These are phyloP conservation scores for Coemansia sp. DNA, from an alignment of 192 early-diverging fungal genomes.

Conservation along the genomic window DNA sequence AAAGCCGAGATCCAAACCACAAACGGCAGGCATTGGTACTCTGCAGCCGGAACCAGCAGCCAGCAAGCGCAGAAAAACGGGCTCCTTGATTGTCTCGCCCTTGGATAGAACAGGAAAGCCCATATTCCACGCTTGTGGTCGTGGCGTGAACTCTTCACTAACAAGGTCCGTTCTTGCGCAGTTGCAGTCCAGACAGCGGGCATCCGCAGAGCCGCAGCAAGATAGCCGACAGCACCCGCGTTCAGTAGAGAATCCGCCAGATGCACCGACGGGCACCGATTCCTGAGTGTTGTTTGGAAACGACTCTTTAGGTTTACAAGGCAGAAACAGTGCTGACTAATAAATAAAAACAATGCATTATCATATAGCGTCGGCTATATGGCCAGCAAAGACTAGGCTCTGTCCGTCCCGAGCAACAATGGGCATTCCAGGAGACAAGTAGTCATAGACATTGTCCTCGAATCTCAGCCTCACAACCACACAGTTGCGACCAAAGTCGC, in stretches of 20 bases:
- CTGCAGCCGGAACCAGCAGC: constrained; percentile 2
- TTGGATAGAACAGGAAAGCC: constrained; percentile 39
- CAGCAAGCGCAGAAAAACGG: constrained; percentile 25
- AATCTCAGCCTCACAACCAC: constrained; percentile 32
- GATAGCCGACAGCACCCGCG: not conserved
- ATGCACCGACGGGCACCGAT: no score
- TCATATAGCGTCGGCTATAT: constrained; percentile 14
- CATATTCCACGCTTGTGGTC: constrained; percentile 46
- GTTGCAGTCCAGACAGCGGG: constrained; percentile 30
- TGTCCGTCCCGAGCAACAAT: constrained; percentile 47
- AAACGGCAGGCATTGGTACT: not conserved
- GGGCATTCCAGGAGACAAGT: constrained; percentile 35
- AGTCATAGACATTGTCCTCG: constrained; percentile 29
- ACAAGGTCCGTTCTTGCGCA: constrained; percentile 50
- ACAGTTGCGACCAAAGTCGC: not conserved
- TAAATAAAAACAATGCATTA: not conserved
- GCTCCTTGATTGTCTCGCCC: constrained; percentile 17
- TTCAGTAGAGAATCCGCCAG: not conserved
- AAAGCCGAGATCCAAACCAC: constrained; percentile 3
- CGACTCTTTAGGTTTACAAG: not conserved
- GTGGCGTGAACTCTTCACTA: constrained; percentile 54
- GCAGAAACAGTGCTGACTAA: not conserved
- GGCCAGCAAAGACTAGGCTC: constrained; percentile 43
- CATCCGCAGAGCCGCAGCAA: constrained; percentile 2
- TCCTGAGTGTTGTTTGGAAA: not conserved